Conservation (phyloP, 2,329 filamentous ascomycete genomes). For the Acrodontium crateriforme region DNA sequence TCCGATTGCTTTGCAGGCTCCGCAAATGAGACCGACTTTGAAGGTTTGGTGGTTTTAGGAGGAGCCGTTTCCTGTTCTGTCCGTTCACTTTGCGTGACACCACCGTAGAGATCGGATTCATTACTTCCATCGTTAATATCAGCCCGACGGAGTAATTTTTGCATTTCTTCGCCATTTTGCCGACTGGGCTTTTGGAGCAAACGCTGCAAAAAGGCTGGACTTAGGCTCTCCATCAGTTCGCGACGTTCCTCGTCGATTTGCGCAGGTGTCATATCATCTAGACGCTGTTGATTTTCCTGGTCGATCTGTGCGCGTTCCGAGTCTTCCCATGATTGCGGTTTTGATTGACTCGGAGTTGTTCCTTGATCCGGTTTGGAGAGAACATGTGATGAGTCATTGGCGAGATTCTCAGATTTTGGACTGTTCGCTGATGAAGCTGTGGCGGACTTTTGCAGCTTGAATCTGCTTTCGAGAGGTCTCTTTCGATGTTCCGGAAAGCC, state of each 20-base stretch:
- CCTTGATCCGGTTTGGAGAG: background rate
- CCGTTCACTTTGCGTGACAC: background rate
- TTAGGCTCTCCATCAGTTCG: constrained; percentile 67
- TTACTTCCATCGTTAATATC: constrained; percentile 54
- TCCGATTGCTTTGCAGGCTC: constrained; percentile 6
- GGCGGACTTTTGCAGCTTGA: constrained; percentile 52
- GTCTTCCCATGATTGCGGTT: constrained; percentile 24
- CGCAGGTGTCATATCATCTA: constrained; percentile 64
- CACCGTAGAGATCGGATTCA: constrained; percentile 23
- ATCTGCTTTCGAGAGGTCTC: constrained; percentile 57
- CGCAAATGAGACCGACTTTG: constrained; percentile 14
- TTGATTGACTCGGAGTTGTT: constrained; percentile 3
- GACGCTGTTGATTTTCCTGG: constrained; percentile 59
- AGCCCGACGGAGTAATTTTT: constrained; percentile 60
- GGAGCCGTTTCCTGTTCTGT: background rate
- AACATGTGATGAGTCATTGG: background rate
- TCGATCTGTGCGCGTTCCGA: constrained; percentile 63
- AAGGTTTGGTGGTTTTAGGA: constrained; percentile 4
- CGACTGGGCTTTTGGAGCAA: no score
- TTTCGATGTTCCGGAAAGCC: constrained; percentile 88
- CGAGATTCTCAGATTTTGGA: background rate
- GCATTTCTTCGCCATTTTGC: no score
- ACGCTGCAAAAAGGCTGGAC: constrained; percentile 61
- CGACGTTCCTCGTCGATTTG: constrained; percentile 70
- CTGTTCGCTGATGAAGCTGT: background rate